Conservation (phyloP, 495 filamentous ascomycete species). For the Podospora conica region DNA sequence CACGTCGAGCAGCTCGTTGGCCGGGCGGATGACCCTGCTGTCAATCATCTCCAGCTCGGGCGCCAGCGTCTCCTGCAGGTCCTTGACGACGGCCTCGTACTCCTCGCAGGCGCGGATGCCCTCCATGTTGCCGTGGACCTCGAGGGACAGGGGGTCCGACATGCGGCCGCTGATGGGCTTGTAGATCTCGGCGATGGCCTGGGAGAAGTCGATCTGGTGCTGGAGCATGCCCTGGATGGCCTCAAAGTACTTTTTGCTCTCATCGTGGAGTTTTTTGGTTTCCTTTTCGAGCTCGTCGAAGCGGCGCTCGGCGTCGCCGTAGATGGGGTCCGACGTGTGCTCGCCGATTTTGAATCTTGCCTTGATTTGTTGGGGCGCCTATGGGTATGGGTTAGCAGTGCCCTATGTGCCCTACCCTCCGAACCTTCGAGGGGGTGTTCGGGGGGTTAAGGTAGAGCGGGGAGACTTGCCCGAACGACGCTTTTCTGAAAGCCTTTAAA, state of each 20-base stretch:
- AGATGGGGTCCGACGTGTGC: constrained; percentile 87
- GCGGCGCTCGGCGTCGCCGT: constrained; percentile 86
- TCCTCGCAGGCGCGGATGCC: constrained; percentile 94
- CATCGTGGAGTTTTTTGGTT: constrained; percentile 93
- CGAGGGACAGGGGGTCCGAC: constrained; percentile 82
- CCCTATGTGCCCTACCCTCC: too few species aligned
- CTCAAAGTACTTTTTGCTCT: constrained; percentile 90
- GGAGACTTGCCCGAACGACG: constrained; percentile 61
- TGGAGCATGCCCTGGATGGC: constrained; percentile 97
- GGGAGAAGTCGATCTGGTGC: constrained; percentile 98
- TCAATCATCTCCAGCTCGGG: constrained; percentile 99
- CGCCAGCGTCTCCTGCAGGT: constrained; percentile 78
- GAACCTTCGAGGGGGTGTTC: not conserved
- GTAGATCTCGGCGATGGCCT: constrained; percentile 92
- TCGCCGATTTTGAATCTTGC: constrained; percentile 91
- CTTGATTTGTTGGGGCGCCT: constrained; percentile 90
- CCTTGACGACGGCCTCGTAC: constrained; percentile 86
- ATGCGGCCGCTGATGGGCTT: constrained; percentile 94
- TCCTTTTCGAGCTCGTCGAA: constrained; percentile 93
- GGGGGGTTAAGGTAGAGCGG: not conserved
- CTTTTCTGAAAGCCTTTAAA: constrained; percentile 94
- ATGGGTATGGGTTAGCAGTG: not conserved
- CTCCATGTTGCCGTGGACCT: constrained; percentile 81
- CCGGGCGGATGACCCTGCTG: constrained; percentile 82
- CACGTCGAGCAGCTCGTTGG: constrained; percentile 87